These are phyloP conservation scores for Funneliformis geosporum DNA, from an alignment of 192 early-diverging fungal species.

Conservation along the genomic window DNA sequence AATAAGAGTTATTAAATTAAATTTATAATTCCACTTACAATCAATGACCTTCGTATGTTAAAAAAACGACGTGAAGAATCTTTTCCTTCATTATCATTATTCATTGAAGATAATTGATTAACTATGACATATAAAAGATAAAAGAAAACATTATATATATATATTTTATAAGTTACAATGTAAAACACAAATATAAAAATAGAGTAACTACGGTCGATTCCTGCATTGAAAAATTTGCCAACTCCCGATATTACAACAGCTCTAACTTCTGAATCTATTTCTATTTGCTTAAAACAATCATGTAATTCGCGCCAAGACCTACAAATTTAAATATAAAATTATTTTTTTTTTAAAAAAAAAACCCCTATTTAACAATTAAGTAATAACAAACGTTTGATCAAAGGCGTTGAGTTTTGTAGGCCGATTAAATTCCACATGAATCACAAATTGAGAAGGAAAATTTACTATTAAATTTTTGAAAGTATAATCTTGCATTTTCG, in stretches of 20 bases:
- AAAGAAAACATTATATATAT: neutral
- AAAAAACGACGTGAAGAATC: conserved; percentile 42
- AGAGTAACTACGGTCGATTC: conserved; percentile 75
- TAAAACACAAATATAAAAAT: neutral
- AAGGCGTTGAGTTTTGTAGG: conserved; percentile 85
- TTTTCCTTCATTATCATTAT: neutral
- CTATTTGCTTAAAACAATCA: conserved; percentile 59
- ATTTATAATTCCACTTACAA: conserved; percentile 35
- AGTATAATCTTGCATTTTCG: conserved; percentile 46
- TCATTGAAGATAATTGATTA: neutral
- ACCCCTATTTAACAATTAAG: conserved; percentile 32
- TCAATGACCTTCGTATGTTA: conserved; percentile 40
- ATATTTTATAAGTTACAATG: neutral
- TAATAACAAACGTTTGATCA: conserved; percentile 54
- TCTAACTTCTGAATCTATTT: conserved; percentile 67
- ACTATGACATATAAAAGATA: neutral
- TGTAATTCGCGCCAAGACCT: conserved; percentile 71
- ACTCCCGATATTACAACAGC: conserved; percentile 76
- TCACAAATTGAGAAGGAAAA: conserved; percentile 61
- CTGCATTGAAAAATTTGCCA: conserved; percentile 84
- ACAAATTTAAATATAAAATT: neutral
- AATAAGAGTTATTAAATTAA: neutral
- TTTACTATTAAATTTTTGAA: conserved; percentile 65
- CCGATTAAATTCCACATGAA: conserved; percentile 82
- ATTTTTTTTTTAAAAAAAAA: neutral